phyloP scores from a whole-genome alignment of 140 eudicot species.

The Oenanthe javanica region DNA sequence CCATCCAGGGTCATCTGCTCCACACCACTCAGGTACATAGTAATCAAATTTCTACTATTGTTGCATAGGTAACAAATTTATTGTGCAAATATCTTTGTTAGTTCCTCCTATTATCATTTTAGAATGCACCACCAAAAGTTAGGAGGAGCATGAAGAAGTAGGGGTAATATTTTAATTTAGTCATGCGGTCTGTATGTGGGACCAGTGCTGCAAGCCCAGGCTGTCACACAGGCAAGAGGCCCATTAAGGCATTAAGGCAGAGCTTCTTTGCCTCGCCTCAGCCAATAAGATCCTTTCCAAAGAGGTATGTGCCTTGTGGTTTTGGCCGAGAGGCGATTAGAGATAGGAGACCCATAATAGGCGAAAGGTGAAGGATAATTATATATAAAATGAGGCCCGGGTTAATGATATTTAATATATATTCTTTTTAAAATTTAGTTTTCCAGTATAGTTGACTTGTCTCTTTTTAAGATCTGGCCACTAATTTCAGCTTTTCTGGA shows the following conservation, averaged over 20 bases:
- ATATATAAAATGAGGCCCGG: not conserved
- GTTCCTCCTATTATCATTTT: not conserved
- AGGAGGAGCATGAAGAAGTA: not conserved
- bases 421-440: not conserved
- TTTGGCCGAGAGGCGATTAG: not conserved
- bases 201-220: not conserved
- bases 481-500: no score
- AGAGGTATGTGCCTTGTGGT: not conserved
- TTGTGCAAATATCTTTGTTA: not conserved
- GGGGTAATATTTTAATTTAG: not conserved
- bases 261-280: not conserved
- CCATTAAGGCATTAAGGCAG: not conserved
- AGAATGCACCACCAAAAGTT: not conserved
- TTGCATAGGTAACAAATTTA: not conserved
- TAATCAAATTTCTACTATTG: not conserved
- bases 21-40: constrained; percentile 26
- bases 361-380: not conserved
- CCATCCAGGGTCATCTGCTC: constrained; percentile 13
- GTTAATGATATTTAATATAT: not conserved
- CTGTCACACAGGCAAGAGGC: not conserved
- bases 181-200: not conserved
- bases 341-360: not conserved
- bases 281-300: not conserved
- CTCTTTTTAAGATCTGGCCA: not conserved
- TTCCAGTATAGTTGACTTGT: not conserved